Evolutionary conservation across 2,329 filamentous ascomycete genomes (phyloP), one percentile per base, ranked within the genome.

Genomic region (Sphaceloma murrayae): DNA sequence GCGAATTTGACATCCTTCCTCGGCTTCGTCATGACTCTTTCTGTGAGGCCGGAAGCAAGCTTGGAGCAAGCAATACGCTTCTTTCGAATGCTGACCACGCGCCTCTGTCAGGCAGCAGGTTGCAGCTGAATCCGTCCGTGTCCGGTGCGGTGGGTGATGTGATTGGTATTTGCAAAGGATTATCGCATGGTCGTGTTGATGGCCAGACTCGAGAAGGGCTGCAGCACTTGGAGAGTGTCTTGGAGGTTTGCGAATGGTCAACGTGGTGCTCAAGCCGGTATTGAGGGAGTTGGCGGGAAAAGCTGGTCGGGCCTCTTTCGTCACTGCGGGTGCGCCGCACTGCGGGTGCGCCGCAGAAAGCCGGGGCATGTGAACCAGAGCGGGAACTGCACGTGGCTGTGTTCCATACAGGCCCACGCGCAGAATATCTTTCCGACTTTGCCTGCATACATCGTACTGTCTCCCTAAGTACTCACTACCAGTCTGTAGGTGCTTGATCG

Each of bases 1-100:
- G 54, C 71, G 59, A 79, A 79, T 61, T 77, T 72, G 59, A 80
- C 74, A 60, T 74, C 72, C 57, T 72, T 72, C 57, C 71, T 68
- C 47, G 73, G 65, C 55, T 67, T 72, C 46, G 68, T 66, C 72
- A 74, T 74, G 24, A 11, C 24, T n/a, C n/a, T n/a, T n/a, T n/a
- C n/a, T n/a, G n/a, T n/a, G n/a, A n/a, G n/a, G n/a, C n/a, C n/a
- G n/a, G n/a, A n/a, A n/a, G n/a, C 5, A 19, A n/a, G 18, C n/a
- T 13, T 11, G 34, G 17, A 38, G 11, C n/a, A 24, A 8, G 21
- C 19, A 16, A 13, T 14, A 24, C 5, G 19, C 8, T 34, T 4
- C 4, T 19, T n/a, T 13, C 19, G 13, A 14, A 22, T 24, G 34
- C 34, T 38, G 34, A 26, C 34, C n/a, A 29, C 24, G 24, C 22